Evolutionary conservation across 306 rosid species (phyloP).

Genomic region (Boehmeria nivea): DNA sequence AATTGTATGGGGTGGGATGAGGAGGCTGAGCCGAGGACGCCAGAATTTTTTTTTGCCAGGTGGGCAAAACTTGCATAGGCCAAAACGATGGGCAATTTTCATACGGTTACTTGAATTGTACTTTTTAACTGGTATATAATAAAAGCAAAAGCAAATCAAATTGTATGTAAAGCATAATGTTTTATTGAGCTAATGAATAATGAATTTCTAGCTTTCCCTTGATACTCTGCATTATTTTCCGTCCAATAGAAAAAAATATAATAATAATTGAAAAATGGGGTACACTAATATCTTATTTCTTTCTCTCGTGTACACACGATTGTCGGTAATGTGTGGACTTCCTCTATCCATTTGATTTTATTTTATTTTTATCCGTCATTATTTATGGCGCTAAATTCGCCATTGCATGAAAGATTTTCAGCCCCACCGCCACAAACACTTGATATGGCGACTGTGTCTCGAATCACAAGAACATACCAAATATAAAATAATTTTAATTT

Average conservation of each 20-base stretch:
- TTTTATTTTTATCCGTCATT: too few relatives aligned
- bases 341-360: too few relatives aligned
- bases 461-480: too few relatives aligned
- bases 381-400: too few relatives aligned
- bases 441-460: too few relatives aligned
- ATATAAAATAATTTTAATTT: too few relatives aligned
- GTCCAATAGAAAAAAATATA: neutral
- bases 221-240: neutral
- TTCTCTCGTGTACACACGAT: too few relatives aligned
- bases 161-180: constrained; percentile 19
- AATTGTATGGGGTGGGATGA: constrained; percentile 15
- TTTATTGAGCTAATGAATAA: neutral
- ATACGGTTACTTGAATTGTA: constrained; percentile 28
- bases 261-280: too few relatives aligned
- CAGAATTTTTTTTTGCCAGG: constrained; percentile 10
- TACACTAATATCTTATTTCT: too few relatives aligned
- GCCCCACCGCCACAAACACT: too few relatives aligned
- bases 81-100: constrained; percentile 10
- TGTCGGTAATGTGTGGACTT: too few relatives aligned
- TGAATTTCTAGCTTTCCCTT: neutral
- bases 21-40: neutral
- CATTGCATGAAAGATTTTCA: too few relatives aligned
- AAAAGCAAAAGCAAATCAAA: constrained; percentile 11
- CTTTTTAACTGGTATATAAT: constrained; percentile 12
- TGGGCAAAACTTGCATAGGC: constrained; percentile 18